phyloP scores from a whole-genome alignment of 2,329 filamentous ascomycete genomes.

The Ascochyta rabiei region DNA sequence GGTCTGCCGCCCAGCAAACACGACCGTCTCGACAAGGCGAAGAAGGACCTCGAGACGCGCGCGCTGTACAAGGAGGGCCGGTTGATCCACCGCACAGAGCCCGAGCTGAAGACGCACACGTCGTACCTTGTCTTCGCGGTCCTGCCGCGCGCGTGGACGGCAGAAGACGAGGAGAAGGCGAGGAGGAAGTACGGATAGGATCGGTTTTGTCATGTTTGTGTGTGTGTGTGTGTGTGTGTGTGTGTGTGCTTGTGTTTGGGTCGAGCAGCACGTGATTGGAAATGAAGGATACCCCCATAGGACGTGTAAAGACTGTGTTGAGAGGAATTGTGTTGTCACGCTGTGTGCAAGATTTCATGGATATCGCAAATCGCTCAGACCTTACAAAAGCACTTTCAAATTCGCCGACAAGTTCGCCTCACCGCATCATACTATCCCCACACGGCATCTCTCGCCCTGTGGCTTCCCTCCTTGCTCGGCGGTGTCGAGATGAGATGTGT shows the following conservation, averaged over 20 bases:
- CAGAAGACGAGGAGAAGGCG: slow-evolving; percentile 76
- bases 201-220: too few species aligned
- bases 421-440: slow-evolving; percentile 45
- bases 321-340: neutral
- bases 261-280: neutral
- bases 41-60: slow-evolving; percentile 41
- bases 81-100: slow-evolving; percentile 79
- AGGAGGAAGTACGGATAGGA: slow-evolving; percentile 47
- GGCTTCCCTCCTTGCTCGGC: slow-evolving; percentile 47
- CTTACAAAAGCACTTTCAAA: neutral
- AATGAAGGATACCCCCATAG: neutral
- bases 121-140: slow-evolving; percentile 96
- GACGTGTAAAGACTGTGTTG: neutral
- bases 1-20: slow-evolving; percentile 38
- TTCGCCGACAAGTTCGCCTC: neutral
- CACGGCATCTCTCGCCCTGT: slow-evolving; percentile 53
- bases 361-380: neutral
- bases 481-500: slow-evolving; percentile 58
- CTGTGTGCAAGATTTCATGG: neutral
- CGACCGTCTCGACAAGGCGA: slow-evolving; percentile 36
- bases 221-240: too few species aligned
- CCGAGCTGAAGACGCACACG: slow-evolving; percentile 93
- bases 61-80: slow-evolving; percentile 73
- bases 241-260: too few species aligned
- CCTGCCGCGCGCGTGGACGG: slow-evolving; percentile 83